Evolutionary conservation across 1,284 basidiomycete genomes (phyloP), one percentile per base, ranked within the genome.

Genomic region (Malassezia equina): DNA sequence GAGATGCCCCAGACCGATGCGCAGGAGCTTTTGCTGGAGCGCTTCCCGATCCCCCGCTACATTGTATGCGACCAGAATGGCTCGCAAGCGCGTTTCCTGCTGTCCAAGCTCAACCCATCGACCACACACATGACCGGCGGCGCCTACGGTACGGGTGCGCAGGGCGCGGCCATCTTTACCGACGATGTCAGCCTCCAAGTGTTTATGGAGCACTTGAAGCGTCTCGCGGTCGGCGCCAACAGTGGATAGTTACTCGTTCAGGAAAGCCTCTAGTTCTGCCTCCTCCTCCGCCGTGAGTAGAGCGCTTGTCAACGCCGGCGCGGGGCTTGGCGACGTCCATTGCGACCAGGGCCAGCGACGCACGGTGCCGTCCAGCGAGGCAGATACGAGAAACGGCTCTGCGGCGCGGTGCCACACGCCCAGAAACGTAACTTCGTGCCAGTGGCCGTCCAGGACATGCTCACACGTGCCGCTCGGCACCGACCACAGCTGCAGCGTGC

Each of bases 61-160:
- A 89, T 99, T 69, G 90, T 95, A 28, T 93, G 89, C 75, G 93
- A 99, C 76, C 90, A 96, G 76, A 90, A 90, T 48, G 94, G 93
- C 29, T 89, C 86, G 76, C 94, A 98, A 76, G 94, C 94, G 4
- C 85, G 94, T 31, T 99, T 99, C 85, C 77, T 98, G 71, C 78
- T 98, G 43, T 88, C 85, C 51, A 98, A 98, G 77, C 80, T 99
- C 47, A 99, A 98, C 77, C 94, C 94, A 2, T 91, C 88, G 52
- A 98, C 93, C 49, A 98, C 93, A 49, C 93, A 98, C 76, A 91
- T 94, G 84, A 85, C 85, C 21, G 83, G 84, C 21, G 71, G 71
- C 11, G 67, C 72, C 58, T 73, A 82, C 29, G 81, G 80, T 40
- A 76, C 81, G 7, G 64, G 61, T 7, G 64, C 52, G 8, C 63